A percentile compares a stretch with the other conserved stretches of the same genome.
Evolutionary conservation across 208 protist species (phyloP).

Genomic region (Trypanosoma mega): DNA sequence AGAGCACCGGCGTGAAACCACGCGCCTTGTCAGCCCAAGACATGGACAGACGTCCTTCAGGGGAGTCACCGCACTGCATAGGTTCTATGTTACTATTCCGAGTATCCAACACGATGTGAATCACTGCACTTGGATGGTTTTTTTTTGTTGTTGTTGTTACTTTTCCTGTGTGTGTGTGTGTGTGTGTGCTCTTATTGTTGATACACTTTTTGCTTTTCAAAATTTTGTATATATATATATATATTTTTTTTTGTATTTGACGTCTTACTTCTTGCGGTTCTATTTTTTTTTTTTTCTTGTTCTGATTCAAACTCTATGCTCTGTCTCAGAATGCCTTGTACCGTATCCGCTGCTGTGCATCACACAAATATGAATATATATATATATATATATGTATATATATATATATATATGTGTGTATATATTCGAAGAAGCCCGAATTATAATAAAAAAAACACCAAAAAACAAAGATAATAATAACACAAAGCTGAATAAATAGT

Average conservation of each 20-base stretch:
- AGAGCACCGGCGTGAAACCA: background rate
- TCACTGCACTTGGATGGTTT: background rate
- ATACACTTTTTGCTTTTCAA: no score
- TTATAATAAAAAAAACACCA: slow-evolving; percentile 17
- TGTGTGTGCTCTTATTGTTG: background rate
- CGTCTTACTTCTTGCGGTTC: no score
- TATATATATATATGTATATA: slow-evolving; percentile 7
- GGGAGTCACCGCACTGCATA: background rate
- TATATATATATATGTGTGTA: slow-evolving; percentile 9
- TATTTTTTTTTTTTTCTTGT: no score
- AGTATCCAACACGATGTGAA: no score
- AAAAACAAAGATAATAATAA: no score
- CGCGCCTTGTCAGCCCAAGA: background rate
- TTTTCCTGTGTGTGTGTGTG: background rate
- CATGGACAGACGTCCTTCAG: background rate
- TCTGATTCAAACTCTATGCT: no score
- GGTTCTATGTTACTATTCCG: no score
- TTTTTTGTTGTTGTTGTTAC: background rate
- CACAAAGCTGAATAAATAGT: no score
- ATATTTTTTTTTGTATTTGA: background rate
- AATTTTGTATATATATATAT: no score
- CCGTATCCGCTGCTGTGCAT: background rate
- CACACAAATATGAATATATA: no score
- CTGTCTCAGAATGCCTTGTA: background rate
- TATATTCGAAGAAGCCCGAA: slow-evolving; percentile 6